A percentile compares a stretch with the other conserved stretches of the same genome.
Evolutionary conservation across 495 filamentous ascomycete genomes (phyloP).

Genomic region (Opeltia flavorubescens): DNA sequence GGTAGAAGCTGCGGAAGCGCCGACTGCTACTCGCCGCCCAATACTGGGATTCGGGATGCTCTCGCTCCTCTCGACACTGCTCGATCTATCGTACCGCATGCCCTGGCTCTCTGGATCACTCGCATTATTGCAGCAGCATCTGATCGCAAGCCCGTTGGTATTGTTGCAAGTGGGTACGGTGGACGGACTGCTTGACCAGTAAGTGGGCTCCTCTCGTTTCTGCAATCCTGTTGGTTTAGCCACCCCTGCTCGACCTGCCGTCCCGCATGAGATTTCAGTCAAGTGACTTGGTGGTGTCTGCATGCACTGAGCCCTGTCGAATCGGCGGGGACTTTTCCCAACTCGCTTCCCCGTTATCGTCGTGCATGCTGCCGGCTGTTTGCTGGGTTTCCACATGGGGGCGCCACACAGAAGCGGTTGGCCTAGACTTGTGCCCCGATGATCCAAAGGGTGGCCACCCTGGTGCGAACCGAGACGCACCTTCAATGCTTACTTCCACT

Average conservation of each 20-base stretch:
- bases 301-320: conserved; percentile 9
- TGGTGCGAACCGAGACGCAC: background rate
- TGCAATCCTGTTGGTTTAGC: conserved; percentile 14
- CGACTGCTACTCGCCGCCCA: conserved; percentile 37
- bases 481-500: background rate
- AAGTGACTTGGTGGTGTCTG: conserved; percentile 45
- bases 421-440: conserved; percentile 1
- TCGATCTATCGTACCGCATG: conserved; percentile 64
- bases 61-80: conserved; percentile 51
- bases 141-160: conserved; percentile 57
- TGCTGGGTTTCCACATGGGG: background rate
- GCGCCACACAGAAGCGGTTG: background rate
- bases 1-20: conserved; percentile 3
- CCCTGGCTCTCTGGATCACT: conserved; percentile 68
- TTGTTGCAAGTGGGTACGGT: conserved; percentile 60
- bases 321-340: conserved; percentile 1
- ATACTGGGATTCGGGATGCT: conserved; percentile 61
- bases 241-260: conserved; percentile 19
- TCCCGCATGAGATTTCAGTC: conserved; percentile 51
- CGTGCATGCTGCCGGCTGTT: conserved; percentile 15
- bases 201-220: conserved; percentile 32
- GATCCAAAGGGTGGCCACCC: background rate
- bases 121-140: conserved; percentile 56
- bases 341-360: conserved; percentile 24
- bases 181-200: conserved; percentile 79